Conservation (phyloP, 208 protist genomes). For the Acanthamoeba royreba region DNA sequence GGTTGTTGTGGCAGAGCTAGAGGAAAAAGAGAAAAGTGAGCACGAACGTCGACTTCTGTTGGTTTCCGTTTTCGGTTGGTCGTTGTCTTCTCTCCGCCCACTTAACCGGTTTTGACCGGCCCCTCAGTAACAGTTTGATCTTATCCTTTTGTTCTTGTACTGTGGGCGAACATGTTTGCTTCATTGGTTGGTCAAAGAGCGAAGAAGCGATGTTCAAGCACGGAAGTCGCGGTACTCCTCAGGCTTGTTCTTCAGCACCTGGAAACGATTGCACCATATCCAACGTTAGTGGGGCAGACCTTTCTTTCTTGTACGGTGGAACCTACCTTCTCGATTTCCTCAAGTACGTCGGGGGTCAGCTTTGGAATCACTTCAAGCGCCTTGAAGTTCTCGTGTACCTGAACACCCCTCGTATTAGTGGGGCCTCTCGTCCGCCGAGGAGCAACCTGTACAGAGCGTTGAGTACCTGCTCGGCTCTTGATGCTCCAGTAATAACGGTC, state of each 20-base stretch:
- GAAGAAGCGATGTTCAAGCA: too few relatives aligned
- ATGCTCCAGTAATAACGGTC: background rate
- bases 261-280: background rate
- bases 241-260: background rate
- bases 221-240: background rate
- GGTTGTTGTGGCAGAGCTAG: too few relatives aligned
- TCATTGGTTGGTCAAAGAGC: too few relatives aligned
- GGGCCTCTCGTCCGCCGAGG: background rate
- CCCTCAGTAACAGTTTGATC: too few relatives aligned
- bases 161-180: too few relatives aligned
- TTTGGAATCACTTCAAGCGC: constrained; percentile 43
- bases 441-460: background rate
- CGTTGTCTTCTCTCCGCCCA: too few relatives aligned
- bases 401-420: background rate
- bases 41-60: too few relatives aligned
- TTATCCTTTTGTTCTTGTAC: too few relatives aligned
- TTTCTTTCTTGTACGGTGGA: background rate
- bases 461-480: background rate
- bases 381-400: constrained; percentile 63
- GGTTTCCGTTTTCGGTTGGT: too few relatives aligned
- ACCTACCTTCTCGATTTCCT: constrained; percentile 52
- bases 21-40: too few relatives aligned
- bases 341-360: constrained; percentile 60
- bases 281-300: background rate
- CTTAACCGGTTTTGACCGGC: too few relatives aligned